These are phyloP conservation scores for Trapa bicornis DNA, from an alignment of 345 rosid genomes.

Conservation along the genomic window DNA sequence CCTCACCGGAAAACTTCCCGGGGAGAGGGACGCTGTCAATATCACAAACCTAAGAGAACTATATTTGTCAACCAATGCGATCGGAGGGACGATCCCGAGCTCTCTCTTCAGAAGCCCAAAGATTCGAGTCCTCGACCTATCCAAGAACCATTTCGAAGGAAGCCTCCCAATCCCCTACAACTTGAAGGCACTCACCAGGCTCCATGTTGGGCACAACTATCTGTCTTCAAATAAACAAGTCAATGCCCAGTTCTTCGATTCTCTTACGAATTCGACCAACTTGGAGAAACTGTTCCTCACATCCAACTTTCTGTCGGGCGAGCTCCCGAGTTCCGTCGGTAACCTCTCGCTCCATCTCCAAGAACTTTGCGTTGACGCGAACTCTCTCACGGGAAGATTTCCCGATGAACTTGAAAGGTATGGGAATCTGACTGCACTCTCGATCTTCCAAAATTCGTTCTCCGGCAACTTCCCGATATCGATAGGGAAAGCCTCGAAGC, in stretches of 20 bases:
- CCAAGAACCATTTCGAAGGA: conserved; percentile 6
- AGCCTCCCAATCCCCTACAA: conserved; percentile 5
- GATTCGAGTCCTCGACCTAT: conserved; percentile 5
- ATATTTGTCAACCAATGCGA: conserved; percentile 9
- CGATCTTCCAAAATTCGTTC: conserved; percentile 3
- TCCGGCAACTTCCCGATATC: conserved; percentile 9
- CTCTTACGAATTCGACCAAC: conserved; percentile 11
- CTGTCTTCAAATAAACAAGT: conserved; percentile 9
- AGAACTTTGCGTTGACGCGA: conserved; percentile 7
- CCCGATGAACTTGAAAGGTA: conserved; percentile 7
- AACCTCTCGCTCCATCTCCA: conserved; percentile 10
- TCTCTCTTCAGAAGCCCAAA: conserved; percentile 5
- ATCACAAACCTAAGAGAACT: conserved; percentile 9
- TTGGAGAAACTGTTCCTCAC: conserved; percentile 5
- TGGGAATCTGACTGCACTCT: conserved; percentile 5
- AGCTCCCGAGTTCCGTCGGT: conserved; percentile 8
- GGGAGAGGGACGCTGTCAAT: background rate
- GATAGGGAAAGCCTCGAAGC: conserved; percentile 1
- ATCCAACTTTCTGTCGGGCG: conserved; percentile 7
- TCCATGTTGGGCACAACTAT: conserved; percentile 6
- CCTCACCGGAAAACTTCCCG: conserved; percentile 9
- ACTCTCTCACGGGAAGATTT: conserved; percentile 4
- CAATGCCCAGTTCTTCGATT: conserved; percentile 7
- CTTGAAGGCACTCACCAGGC: background rate
- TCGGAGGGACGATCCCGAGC: conserved; percentile 11